phyloP scores from a whole-genome alignment of 2,329 filamentous ascomycete genomes.

The Mariannaea sp. region DNA sequence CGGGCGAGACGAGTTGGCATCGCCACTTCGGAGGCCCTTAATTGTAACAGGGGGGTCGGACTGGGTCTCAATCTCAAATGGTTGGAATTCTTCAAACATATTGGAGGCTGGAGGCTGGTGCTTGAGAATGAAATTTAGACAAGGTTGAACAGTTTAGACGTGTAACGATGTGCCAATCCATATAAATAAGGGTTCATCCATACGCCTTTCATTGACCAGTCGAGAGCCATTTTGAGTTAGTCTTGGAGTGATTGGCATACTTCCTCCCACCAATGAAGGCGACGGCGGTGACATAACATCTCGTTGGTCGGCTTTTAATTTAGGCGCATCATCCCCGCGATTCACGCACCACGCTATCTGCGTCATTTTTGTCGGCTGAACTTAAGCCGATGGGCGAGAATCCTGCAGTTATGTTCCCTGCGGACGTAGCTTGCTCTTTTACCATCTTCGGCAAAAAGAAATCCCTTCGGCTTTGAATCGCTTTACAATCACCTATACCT shows the following conservation, averaged over 20 bases:
- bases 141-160: not conserved
- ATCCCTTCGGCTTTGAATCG: not conserved
- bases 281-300: too few relatives aligned
- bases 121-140: too few relatives aligned
- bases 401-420: not conserved
- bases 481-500: not conserved
- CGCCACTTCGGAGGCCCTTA: constrained; percentile 46
- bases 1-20: constrained; percentile 39
- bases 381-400: not conserved
- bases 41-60: constrained; percentile 48
- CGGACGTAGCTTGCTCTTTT: too few relatives aligned
- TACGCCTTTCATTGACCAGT: too few relatives aligned
- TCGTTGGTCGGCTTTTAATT: constrained; percentile 5
- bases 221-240: not conserved
- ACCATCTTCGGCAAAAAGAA: not conserved
- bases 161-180: too few relatives aligned
- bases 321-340: constrained; percentile 1
- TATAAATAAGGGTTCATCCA: too few relatives aligned
- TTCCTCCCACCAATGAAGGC: too few relatives aligned
- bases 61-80: constrained; percentile 47
- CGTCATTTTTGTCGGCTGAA: not conserved
- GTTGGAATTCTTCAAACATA: constrained; percentile 48
- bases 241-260: too few relatives aligned
- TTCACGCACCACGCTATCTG: not conserved
- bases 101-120: constrained; percentile 4